Evolutionary conservation across 768 basidiomycete species (phyloP).

Genomic region (Hygrocybe punicea): DNA sequence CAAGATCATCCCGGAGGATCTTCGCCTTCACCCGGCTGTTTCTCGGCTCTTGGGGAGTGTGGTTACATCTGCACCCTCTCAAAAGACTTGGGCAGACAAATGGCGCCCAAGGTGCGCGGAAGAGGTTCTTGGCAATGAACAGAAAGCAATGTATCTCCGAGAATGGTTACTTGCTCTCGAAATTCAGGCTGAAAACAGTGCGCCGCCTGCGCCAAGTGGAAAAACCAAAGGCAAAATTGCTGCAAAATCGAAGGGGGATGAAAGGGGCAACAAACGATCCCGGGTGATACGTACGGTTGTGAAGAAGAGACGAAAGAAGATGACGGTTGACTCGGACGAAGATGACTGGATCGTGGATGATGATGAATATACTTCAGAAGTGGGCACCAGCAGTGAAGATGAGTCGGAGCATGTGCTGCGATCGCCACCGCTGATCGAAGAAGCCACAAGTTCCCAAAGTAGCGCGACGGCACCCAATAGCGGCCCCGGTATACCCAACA

Average conservation of each 20-base stretch:
- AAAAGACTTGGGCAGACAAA: conserved; percentile 65
- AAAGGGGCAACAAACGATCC: conserved; percentile 53
- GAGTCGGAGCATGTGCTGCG: conserved; percentile 33
- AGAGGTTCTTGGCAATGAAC: conserved; percentile 77
- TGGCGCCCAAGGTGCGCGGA: conserved; percentile 72
- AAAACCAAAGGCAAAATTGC: conserved; percentile 25
- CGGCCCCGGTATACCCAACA: conserved; percentile 5
- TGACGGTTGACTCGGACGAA: conserved; percentile 52
- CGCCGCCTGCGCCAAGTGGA: conserved; percentile 12
- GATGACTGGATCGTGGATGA: conserved; percentile 58
- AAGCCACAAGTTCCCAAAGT: not conserved
- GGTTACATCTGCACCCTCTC: conserved; percentile 21
- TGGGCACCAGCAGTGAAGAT: conserved; percentile 28
- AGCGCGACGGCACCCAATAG: not conserved
- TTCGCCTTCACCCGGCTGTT: conserved; percentile 49
- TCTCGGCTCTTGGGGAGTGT: conserved; percentile 32
- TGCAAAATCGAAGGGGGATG: conserved; percentile 17
- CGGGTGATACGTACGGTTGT: conserved; percentile 54
- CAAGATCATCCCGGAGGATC: conserved; percentile 24
- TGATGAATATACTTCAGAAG: conserved; percentile 26
- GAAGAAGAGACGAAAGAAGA: conserved; percentile 51
- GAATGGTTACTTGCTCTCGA: conserved; percentile 77
- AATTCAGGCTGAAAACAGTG: conserved; percentile 44
- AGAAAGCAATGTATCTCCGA: conserved; percentile 63
- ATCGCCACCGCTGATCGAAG: not conserved